These are phyloP conservation scores for Linanthus parryae DNA, from an alignment of 148 eudicot species.

Conservation along the genomic window DNA sequence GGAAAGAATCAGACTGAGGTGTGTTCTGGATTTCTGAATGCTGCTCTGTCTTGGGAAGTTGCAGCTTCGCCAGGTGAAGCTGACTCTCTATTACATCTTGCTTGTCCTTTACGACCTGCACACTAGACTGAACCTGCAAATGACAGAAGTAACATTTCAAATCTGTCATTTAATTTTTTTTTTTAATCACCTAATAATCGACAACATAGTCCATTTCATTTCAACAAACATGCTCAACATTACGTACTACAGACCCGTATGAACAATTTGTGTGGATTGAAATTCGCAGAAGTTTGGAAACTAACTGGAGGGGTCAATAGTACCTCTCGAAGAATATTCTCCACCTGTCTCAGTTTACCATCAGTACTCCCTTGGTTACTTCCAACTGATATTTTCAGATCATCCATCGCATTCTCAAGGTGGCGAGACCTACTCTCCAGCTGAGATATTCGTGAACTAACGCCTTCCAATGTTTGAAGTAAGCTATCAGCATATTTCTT, in stretches of 20 bases:
- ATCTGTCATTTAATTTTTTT: background rate
- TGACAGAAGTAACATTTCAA: too few species aligned
- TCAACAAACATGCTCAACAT: too few species aligned
- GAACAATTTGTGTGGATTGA: too few species aligned
- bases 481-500: conserved; percentile 65
- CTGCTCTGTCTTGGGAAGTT: conserved; percentile 41
- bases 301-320: too few species aligned
- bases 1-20: conserved; percentile 27
- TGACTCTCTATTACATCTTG: conserved; percentile 79
- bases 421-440: conserved; percentile 66
- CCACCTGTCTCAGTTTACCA: conserved; percentile 80
- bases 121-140: conserved; percentile 63
- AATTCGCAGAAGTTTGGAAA: too few species aligned
- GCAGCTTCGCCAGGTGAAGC: conserved; percentile 53
- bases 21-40: conserved; percentile 29
- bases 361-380: conserved; percentile 68
- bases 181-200: background rate
- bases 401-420: conserved; percentile 80
- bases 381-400: conserved; percentile 61
- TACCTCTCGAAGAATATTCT: conserved; percentile 86
- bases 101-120: conserved; percentile 61
- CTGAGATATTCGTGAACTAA: conserved; percentile 75
- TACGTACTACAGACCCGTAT: too few species aligned
- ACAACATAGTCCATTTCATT: background rate
- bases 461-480: conserved; percentile 64